Evolutionary conservation across 1,284 basidiomycete genomes (phyloP), one percentile per base, ranked within the genome.

Genomic region (Ganoderma lingzhi): DNA sequence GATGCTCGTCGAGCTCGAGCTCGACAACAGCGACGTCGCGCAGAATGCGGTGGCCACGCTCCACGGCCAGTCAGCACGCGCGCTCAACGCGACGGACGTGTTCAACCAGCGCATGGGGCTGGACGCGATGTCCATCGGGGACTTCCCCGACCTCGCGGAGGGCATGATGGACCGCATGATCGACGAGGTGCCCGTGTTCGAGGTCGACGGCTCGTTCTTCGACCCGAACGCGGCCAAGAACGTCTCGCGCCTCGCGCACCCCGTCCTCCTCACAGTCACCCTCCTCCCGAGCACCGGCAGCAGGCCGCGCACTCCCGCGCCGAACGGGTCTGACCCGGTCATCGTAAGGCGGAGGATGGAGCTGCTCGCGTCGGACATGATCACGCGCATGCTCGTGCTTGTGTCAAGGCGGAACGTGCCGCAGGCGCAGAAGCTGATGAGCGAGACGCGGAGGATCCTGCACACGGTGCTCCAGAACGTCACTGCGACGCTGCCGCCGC

Each of bases 301-400:
- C 60, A 75, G 74, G 65, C 82, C 80, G 23, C 85, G 80, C 9
- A 85, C 86, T 9, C 84, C 85, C 0, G 80, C 86, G 3, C 82
- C 87, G 15, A 78, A 70, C 63, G 84, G 86, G 0, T 93, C 92
- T 0, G 94, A 97, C 78, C 91, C 95, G 0, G 89, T 92, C 51
- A 95, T 98, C 73, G 91, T 97, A 32, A 89, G 96, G n/a, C 87
- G 96, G 51, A 84, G 96, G 39, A 97, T 97, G 93, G 96, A 98
- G 82, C 87, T 98, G 6, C 87, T 98, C 37, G 92, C 94, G 15
- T 93, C 92, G 37, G 96, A 98, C 81, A 98, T 98, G 95, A 94
- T 98, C 77, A 96, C 95, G 1, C 91, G 96, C 28, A 93, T 94
- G 9, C 86, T 98, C 35, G 92, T 98, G 30, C 87, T 97, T 39